A percentile compares a stretch with the other conserved stretches of the same genome.
Evolutionary conservation across 345 rosid species (phyloP).

Genomic region (Linum lewisii): DNA sequence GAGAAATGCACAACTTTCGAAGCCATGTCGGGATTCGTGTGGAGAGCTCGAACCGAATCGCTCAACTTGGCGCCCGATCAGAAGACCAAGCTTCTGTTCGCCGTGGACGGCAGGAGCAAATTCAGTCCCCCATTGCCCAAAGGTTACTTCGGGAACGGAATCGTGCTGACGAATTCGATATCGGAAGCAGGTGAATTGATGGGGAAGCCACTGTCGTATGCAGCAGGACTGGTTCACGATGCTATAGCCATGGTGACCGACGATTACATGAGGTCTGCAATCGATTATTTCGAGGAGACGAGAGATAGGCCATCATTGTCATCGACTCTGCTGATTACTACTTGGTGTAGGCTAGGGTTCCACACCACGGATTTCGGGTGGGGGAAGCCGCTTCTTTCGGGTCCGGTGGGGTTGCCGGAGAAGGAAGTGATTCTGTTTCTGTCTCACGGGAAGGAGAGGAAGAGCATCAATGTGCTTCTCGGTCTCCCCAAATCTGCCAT

Average conservation of each 20-base stretch:
- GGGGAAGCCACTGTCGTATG: constrained; percentile 49
- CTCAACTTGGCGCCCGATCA: constrained; percentile 50
- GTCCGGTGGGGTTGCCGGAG: constrained; percentile 85
- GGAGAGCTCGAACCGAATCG: constrained; percentile 78
- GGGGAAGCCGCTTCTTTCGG: constrained; percentile 77
- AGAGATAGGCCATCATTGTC: constrained; percentile 78
- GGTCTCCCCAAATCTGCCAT: constrained; percentile 77
- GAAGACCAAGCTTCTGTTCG: constrained; percentile 72
- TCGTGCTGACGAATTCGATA: constrained; percentile 61
- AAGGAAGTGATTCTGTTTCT: constrained; percentile 82
- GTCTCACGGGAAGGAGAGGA: constrained; percentile 73
- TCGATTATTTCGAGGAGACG: constrained; percentile 80
- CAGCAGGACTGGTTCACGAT: constrained; percentile 51
- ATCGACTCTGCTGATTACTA: constrained; percentile 74
- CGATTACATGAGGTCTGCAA: constrained; percentile 85
- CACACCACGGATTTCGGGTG: constrained; percentile 83
- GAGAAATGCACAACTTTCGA: constrained; percentile 61
- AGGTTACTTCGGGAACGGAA: constrained; percentile 87
- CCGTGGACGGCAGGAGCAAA: constrained; percentile 80
- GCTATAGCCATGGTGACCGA: constrained; percentile 72
- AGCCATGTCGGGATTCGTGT: constrained; percentile 73
- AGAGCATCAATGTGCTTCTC: constrained; percentile 73
- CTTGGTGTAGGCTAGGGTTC: constrained; percentile 79
- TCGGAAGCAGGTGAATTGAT: constrained; percentile 58
- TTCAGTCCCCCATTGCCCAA: constrained; percentile 68